Percentiles rank a stretch among this genome's conserved stretches.
Conservation (phyloP, 805 yeast species). For the Saccharomycopsis guyanensis region DNA sequence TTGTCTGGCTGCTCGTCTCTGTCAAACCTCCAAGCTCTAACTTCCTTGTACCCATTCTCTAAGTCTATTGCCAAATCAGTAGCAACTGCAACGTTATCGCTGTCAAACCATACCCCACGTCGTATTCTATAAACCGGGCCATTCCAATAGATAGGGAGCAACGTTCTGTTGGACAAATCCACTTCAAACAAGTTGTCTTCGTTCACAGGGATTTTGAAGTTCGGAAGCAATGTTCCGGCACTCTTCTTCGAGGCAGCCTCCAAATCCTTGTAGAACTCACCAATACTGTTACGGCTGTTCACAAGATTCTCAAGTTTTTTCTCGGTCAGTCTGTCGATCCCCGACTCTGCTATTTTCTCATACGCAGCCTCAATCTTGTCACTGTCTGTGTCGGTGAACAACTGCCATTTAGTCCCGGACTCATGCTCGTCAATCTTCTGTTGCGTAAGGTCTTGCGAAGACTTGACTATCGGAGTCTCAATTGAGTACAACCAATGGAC, state of each 20-base stretch:
- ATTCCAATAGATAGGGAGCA: conserved; percentile 77
- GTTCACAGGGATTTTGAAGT: conserved; percentile 47
- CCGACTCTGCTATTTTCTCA: neutral
- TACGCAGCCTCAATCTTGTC: neutral
- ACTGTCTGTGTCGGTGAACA: neutral
- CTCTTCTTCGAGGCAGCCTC: neutral
- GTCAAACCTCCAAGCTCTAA: conserved; percentile 29
- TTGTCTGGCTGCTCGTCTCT: neutral
- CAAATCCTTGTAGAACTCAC: neutral
- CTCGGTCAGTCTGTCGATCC: neutral
- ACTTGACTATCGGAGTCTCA: neutral
- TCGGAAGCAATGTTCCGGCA: neutral
- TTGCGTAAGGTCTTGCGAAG: neutral
- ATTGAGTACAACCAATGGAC: neutral
- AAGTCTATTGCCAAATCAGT: conserved; percentile 44
- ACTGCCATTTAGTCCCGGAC: neutral
- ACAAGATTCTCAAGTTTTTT: neutral
- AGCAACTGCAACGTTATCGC: conserved; percentile 48
- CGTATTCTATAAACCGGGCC: conserved; percentile 81
- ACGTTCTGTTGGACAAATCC: conserved; percentile 43
- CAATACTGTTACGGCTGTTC: neutral
- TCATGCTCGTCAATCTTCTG: neutral
- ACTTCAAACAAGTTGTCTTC: conserved; percentile 79
- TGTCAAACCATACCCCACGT: conserved; percentile 76
- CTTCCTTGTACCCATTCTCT: conserved; percentile 44